Conservation (phyloP, 2,329 filamentous ascomycete species). For the Capronia epimyces region DNA sequence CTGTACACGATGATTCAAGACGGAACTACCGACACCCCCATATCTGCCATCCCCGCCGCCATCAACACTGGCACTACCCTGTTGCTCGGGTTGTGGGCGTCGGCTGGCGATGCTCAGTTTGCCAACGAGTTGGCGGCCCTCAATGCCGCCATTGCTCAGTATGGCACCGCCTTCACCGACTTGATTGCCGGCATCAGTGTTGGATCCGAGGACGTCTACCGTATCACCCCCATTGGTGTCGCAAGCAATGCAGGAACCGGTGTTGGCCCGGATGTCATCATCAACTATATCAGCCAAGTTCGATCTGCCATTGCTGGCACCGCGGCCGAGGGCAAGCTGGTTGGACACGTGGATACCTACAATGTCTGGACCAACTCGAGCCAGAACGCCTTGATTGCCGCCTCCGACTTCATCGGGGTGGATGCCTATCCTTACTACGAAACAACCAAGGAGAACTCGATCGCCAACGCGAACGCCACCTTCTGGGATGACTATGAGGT, state of each 20-base stretch:
- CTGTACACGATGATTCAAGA: conserved; percentile 62
- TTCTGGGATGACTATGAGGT: conserved; percentile 63
- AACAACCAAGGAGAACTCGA: conserved; percentile 48
- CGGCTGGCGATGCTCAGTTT: conserved; percentile 58
- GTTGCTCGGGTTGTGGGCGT: conserved; percentile 79
- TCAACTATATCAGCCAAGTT: conserved; percentile 65
- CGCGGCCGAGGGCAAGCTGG: conserved; percentile 49
- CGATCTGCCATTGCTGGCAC: conserved; percentile 60
- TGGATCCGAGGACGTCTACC: conserved; percentile 82
- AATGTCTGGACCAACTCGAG: conserved; percentile 74
- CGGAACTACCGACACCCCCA: conserved; percentile 57
- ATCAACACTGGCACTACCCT: conserved; percentile 73
- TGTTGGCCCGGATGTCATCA: conserved; percentile 56
- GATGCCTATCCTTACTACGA: conserved; percentile 85
- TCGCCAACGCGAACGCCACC: conserved; percentile 58
- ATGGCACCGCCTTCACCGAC: conserved; percentile 60
- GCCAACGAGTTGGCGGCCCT: conserved; percentile 70
- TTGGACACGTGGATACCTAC: conserved; percentile 91
- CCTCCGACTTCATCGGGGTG: conserved; percentile 72
- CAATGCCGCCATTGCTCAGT: conserved; percentile 60
- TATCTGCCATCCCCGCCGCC: conserved; percentile 72
- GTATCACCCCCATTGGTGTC: conserved; percentile 65
- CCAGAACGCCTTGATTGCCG: conserved; percentile 55
- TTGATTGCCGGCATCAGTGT: conserved; percentile 77
- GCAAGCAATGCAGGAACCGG: conserved; percentile 59